Conservation (phyloP, 2,329 filamentous ascomycete species). For the Aspergillus unguis region DNA sequence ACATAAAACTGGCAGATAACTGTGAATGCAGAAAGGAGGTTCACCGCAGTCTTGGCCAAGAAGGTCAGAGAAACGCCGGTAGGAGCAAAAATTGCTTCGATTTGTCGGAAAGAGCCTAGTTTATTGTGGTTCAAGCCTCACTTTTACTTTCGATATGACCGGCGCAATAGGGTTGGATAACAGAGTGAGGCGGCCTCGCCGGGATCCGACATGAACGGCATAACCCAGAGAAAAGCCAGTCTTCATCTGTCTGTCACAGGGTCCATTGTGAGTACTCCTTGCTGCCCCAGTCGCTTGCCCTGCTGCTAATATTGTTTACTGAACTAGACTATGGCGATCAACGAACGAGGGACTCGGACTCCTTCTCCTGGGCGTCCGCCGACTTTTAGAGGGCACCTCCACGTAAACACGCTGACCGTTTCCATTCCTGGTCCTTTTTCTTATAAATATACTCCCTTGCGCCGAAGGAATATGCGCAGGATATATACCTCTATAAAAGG, state of each 20-base stretch:
- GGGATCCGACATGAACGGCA: constrained; percentile 23
- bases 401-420: constrained; percentile 10
- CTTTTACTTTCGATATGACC: constrained; percentile 17
- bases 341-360: constrained; percentile 6
- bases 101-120: constrained; percentile 18
- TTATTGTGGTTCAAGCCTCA: constrained; percentile 24
- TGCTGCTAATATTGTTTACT: constrained; percentile 3
- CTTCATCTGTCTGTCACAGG: constrained; percentile 11
- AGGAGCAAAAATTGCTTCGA: constrained; percentile 10
- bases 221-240: constrained; percentile 9
- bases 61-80: constrained; percentile 7
- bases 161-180: constrained; percentile 29
- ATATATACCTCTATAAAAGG: constrained; percentile 16
- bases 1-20: constrained; percentile 23
- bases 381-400: constrained; percentile 10
- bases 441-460: constrained; percentile 14
- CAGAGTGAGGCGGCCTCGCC: constrained; percentile 35
- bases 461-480: constrained; percentile 7
- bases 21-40: constrained; percentile 20
- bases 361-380: constrained; percentile 10
- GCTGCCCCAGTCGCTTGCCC: constrained; percentile 8
- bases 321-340: constrained; percentile 12
- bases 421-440: constrained; percentile 9
- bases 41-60: constrained; percentile 16
- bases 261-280: constrained; percentile 7